These are phyloP conservation scores for Chlamydomonas sp. DNA, from an alignment of 139 green algal species.

Conservation along the genomic window DNA sequence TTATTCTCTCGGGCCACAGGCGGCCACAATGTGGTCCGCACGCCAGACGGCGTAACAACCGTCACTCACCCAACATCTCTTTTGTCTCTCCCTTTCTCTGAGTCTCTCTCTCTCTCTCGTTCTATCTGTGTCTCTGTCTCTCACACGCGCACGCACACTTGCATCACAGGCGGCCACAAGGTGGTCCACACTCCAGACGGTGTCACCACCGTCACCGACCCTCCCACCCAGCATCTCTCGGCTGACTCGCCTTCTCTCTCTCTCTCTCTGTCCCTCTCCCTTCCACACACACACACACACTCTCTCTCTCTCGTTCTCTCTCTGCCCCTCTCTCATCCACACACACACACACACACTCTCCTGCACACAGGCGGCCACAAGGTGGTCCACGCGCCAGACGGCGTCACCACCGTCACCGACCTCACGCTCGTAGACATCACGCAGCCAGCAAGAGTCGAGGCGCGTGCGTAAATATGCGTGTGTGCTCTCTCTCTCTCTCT, in stretches of 20 bases:
- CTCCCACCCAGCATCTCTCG: too few relatives aligned
- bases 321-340: not conserved
- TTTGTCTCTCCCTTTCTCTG: not conserved
- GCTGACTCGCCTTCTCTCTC: not conserved
- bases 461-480: too few relatives aligned
- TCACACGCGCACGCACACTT: not conserved
- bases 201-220: too few relatives aligned
- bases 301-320: not conserved
- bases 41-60: too few relatives aligned
- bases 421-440: constrained; percentile 56
- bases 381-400: constrained; percentile 55
- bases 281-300: not conserved
- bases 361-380: constrained; percentile 18
- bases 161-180: constrained; percentile 21
- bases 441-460: not conserved
- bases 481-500: too few relatives aligned
- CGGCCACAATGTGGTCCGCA: too few relatives aligned
- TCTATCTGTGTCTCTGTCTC: not conserved
- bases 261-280: not conserved
- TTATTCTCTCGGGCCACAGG: too few relatives aligned
- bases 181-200: too few relatives aligned
- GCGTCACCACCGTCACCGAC: constrained; percentile 53
- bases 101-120: not conserved
- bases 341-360: not conserved
- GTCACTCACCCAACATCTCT: too few relatives aligned